These are phyloP conservation scores for Rhizophora mangle DNA, from an alignment of 345 rosid genomes.

Conservation along the genomic window DNA sequence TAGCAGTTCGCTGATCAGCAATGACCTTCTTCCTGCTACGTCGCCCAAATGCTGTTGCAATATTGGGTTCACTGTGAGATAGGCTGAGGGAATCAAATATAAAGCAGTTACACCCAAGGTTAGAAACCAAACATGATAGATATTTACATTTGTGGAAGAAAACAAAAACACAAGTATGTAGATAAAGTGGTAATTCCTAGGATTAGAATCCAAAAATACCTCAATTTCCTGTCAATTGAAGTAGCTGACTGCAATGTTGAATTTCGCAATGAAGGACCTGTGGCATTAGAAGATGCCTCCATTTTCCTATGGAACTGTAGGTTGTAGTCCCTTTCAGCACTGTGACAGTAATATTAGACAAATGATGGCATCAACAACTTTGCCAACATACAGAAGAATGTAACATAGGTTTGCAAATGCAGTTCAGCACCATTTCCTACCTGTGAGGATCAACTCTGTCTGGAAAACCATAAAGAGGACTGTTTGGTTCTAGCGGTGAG, in stretches of 20 bases:
- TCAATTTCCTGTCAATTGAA: conserved; percentile 62
- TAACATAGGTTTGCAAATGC: conserved; percentile 13
- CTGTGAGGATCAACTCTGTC: conserved; percentile 78
- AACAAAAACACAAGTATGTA: conserved; percentile 5
- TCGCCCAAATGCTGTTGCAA: conserved; percentile 79
- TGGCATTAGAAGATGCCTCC: conserved; percentile 62
- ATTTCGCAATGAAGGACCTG: conserved; percentile 70
- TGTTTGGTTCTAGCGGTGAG: conserved; percentile 97
- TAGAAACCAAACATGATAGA: no score
- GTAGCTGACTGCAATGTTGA: conserved; percentile 54
- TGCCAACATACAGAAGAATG: conserved; percentile 5
- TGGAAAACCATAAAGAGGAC: conserved; percentile 76
- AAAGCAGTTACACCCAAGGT: background rate
- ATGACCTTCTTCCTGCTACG: conserved; percentile 86
- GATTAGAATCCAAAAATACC: conserved; percentile 36
- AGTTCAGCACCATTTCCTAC: conserved; percentile 41
- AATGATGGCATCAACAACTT: background rate
- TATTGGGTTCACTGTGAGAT: conserved; percentile 93
- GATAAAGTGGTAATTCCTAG: no score
- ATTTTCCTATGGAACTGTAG: conserved; percentile 54
- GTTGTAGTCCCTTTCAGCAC: conserved; percentile 83
- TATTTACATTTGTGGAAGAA: background rate
- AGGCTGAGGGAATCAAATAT: conserved; percentile 38
- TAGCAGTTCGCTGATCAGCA: conserved; percentile 90
- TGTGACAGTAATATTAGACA: conserved; percentile 33